Evolutionary conservation across 2,329 filamentous ascomycete genomes (phyloP), one percentile per base, ranked within the genome.

Genomic region (Pseudogymnoascus verrucosus): DNA sequence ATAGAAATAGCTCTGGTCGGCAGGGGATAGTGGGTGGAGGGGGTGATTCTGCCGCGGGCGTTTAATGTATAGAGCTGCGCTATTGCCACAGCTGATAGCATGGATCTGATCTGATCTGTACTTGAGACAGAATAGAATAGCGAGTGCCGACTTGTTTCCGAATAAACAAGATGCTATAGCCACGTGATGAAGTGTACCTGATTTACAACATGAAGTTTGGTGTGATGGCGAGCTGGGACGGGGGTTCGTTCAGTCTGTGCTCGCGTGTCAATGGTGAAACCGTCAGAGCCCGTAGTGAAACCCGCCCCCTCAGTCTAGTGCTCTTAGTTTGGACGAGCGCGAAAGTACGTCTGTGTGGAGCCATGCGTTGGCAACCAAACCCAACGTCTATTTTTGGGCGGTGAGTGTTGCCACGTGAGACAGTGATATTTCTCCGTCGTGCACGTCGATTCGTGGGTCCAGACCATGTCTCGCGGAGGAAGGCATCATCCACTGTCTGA

Each of bases 41-140:
- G 10, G 11, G 51, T 11, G 51, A 28, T 21, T 19, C 10, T 34
- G 51, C 51, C 28, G 51, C 51, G 5, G 51, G 51, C 26, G 51
- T 57, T 57, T 57, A 57, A 34, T 34, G 51, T 57, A 57, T 11
- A 34, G 51, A 57, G 51, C 51, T 57, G 28, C 51, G 11, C 14
- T 34, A 16, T 19, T 16, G 28, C 42, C 28, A 34, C 51, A 5
- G 51, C 51, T 57, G 16, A 34, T 57, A 57, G 51, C 51, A 57
- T 57, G 51, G 28, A 57, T 57, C 47, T 57, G n/a, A 57, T 57
- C 47, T 57, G n/a, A 34, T 34, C 51, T 57, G 51, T 57, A 57
- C 51, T 57, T 34, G 51, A 57, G 51, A 57, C 51, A 57, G 51
- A 57, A 54, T 54, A 54, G 47, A 54, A 57, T 57, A 21, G 51